Base-by-base conservation (phyloP, 371 early-diverging fungal genomes). In the Rhizopus sp. region DNA sequence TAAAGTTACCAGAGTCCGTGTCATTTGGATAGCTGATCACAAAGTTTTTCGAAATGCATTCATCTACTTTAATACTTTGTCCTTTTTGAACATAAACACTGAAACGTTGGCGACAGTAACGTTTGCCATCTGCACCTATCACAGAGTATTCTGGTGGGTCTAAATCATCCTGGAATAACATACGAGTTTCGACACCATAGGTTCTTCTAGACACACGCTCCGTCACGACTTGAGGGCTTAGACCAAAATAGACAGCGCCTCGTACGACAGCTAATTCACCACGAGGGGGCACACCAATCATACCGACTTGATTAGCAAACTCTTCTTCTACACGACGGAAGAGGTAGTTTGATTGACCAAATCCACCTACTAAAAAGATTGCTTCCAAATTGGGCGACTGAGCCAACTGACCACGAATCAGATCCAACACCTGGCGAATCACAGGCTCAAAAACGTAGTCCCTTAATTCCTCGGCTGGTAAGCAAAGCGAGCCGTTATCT, bases 131-230 rank as follows among this genome's bases (percentile, higher is more conserved):
- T 1, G 69, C 77, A 5, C 80, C 77, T 13, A 77, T 64, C 1
- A 83, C 82, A 41, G 80, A 75, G 55, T 82, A 83, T 58, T 85
- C 85, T 37, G 73, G 77, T n/a, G 85, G 85, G 52, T 85, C 85
- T 1, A 80, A 57, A 0, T 77, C 83, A 0, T 71, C 72, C 42
- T 80, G 76, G 64, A 81, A 85, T 8, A 81, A 62, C 81, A 81
- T 84, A 33, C 82, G 77, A 1, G 82, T 81, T 35, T 84, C 84
- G 3, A 84, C 80, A 56, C 84, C 82, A 60, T 84, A 80, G 33
- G 81, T 80, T 34, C 81, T 70, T 66, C 84, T 70, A 2, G 84
- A 80, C 8, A 84, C 81, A 70, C 82, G 78, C 8, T 81, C 71
- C 37, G 77, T 73, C 32, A 81, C 70, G 41, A 73, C 68, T 39